Percentiles rank a stretch among this genome's conserved stretches.
These are phyloP conservation scores for Penicillium brasilianum DNA, from an alignment of 2,329 filamentous ascomycete species.

Conservation along the genomic window DNA sequence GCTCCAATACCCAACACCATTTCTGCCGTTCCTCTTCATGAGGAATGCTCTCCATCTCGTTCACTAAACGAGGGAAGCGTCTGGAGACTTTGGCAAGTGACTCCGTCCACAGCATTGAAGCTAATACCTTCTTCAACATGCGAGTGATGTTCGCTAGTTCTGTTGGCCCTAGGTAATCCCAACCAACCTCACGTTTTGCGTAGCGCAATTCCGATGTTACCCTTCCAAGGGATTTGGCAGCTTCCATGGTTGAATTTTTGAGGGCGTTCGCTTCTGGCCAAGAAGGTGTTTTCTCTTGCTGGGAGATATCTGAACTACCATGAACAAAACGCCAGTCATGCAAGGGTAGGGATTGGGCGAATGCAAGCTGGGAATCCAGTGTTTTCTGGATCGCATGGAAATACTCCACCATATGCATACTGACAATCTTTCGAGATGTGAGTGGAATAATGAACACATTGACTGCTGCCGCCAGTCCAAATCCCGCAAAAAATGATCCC, in stretches of 20 bases:
- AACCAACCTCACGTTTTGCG: neutral
- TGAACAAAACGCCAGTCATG: neutral
- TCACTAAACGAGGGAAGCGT: neutral
- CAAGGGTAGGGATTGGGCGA: neutral
- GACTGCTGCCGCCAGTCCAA: conserved; percentile 3
- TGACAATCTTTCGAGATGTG: conserved; percentile 3
- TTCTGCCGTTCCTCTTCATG: neutral
- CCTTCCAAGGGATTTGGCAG: neutral
- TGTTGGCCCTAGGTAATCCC: neutral
- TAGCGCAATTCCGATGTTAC: neutral
- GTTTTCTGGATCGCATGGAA: neutral
- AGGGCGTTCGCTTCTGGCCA: neutral
- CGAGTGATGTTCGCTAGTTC: neutral
- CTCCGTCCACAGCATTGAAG: neutral
- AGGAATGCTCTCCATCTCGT: neutral
- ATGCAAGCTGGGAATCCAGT: neutral
- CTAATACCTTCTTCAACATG: neutral
- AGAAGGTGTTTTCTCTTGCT: neutral
- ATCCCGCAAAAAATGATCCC: conserved; percentile 2
- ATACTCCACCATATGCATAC: neutral
- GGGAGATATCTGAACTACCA: neutral
- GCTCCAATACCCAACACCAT: neutral
- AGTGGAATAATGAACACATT: conserved; percentile 5
- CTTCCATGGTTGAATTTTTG: neutral
- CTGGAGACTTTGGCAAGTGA: neutral